phyloP scores from a whole-genome alignment of 371 early-diverging fungal genomes.

The Syncephalastrum contaminatum region DNA sequence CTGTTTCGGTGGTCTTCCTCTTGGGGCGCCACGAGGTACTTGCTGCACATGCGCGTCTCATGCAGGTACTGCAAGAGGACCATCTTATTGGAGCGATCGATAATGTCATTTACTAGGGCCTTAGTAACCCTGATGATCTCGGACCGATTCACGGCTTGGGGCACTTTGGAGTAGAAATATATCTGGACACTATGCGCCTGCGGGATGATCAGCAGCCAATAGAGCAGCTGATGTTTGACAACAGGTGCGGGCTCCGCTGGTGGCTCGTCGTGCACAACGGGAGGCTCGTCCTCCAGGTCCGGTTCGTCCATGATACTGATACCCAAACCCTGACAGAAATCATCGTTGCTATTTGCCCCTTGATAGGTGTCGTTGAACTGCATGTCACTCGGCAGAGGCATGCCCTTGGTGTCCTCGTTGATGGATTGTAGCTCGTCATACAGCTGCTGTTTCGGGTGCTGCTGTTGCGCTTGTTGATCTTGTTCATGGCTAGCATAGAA shows the following conservation, averaged over 20 bases:
- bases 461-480: background rate
- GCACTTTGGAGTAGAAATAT: conserved; percentile 70
- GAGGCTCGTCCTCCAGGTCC: conserved; percentile 15
- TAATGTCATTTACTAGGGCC: conserved; percentile 56
- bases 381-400: background rate
- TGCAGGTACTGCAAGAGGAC: conserved; percentile 64
- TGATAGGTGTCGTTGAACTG: conserved; percentile 1
- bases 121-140: conserved; percentile 58
- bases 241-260: background rate
- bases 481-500: conserved; percentile 51
- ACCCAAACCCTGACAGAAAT: conserved; percentile 48
- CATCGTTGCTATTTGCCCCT: conserved; percentile 19
- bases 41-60: conserved; percentile 69
- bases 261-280: conserved; percentile 4
- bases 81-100: conserved; percentile 68
- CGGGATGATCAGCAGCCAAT: conserved; percentile 71
- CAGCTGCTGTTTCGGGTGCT: background rate
- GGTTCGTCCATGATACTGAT: conserved; percentile 41
- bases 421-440: too few species aligned
- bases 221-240: conserved; percentile 30
- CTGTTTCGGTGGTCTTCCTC: conserved; percentile 29
- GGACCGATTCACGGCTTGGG: conserved; percentile 54
- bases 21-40: conserved; percentile 64
- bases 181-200: conserved; percentile 57
- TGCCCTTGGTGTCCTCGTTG: too few species aligned